These are phyloP conservation scores for Moesziomyces sp. DNA, from an alignment of 1,284 basidiomycete species.

Conservation along the genomic window DNA sequence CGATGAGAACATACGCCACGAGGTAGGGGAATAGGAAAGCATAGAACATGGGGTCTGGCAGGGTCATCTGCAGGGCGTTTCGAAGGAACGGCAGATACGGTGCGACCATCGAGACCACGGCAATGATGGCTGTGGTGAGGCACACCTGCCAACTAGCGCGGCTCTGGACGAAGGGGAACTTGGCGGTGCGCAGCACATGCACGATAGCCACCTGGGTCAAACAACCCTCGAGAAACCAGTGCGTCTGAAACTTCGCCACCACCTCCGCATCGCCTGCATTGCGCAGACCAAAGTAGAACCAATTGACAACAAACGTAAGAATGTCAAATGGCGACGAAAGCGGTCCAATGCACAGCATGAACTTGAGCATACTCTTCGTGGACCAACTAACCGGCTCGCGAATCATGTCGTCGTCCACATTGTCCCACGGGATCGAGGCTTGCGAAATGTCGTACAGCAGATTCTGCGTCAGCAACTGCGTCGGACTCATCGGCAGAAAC, in stretches of 20 bases:
- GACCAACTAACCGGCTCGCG: not conserved
- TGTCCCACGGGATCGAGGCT: not conserved
- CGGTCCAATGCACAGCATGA: not conserved
- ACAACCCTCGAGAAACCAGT: not conserved
- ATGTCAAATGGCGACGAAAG: not conserved
- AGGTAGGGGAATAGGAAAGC: not conserved
- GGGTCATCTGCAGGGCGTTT: not conserved
- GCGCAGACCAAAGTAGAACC: not conserved
- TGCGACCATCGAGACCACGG: not conserved
- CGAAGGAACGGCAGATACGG: not conserved
- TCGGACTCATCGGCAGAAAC: not conserved
- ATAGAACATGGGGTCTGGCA: not conserved
- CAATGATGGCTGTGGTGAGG: not conserved
- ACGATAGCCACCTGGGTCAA: not conserved
- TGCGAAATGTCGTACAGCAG: not conserved
- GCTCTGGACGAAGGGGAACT: not conserved
- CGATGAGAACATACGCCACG: not conserved
- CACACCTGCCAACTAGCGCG: not conserved
- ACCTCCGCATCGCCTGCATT: not conserved
- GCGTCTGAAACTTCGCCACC: not conserved
- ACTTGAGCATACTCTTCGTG: not conserved
- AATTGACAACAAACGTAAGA: not conserved
- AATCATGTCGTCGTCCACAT: not conserved
- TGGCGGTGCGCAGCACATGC: not conserved
- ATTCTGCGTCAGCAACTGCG: not conserved